Conservation (phyloP, 371 early-diverging fungal genomes). For the Mucor piriformis region DNA sequence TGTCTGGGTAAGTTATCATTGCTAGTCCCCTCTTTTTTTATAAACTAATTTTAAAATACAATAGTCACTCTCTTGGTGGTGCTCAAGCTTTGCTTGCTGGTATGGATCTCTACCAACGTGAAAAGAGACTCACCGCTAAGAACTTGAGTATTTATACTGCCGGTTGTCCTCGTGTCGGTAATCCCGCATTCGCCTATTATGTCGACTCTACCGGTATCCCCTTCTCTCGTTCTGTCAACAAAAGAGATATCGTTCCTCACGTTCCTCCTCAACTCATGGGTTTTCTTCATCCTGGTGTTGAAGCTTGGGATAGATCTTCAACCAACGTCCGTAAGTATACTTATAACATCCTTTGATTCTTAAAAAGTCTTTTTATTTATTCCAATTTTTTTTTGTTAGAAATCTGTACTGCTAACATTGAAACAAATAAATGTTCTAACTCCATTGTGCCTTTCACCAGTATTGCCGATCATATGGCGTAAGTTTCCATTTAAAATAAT, state of each 20-base stretch:
- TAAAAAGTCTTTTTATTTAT: not conserved
- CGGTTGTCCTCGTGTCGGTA: conserved; percentile 59
- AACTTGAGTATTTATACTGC: conserved; percentile 23
- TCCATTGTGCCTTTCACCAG: conserved; percentile 29
- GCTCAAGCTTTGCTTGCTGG: no score
- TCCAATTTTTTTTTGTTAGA: not conserved
- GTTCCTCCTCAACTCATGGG: conserved; percentile 51
- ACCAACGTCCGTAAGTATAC: conserved; percentile 16
- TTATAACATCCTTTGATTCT: not conserved
- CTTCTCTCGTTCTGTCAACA: conserved; percentile 45
- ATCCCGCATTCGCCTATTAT: conserved; percentile 45
- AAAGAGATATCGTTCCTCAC: conserved; percentile 33
- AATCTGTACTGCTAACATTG: conserved; percentile 17
- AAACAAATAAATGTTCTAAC: conserved; percentile 20
- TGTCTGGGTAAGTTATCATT: conserved; percentile 22
- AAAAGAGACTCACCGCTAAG: conserved; percentile 3
- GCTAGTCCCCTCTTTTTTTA: not conserved
- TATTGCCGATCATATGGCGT: conserved; percentile 22
- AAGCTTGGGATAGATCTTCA: no score
- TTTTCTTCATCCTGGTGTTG: conserved; percentile 48
- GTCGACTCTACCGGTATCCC: conserved; percentile 34
- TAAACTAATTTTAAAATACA: not conserved
- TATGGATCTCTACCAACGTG: no score
- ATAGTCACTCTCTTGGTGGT: conserved; percentile 32
- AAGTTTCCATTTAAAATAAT: not conserved